Conservation (phyloP, 768 basidiomycete genomes). For the Mycena polygramma region DNA sequence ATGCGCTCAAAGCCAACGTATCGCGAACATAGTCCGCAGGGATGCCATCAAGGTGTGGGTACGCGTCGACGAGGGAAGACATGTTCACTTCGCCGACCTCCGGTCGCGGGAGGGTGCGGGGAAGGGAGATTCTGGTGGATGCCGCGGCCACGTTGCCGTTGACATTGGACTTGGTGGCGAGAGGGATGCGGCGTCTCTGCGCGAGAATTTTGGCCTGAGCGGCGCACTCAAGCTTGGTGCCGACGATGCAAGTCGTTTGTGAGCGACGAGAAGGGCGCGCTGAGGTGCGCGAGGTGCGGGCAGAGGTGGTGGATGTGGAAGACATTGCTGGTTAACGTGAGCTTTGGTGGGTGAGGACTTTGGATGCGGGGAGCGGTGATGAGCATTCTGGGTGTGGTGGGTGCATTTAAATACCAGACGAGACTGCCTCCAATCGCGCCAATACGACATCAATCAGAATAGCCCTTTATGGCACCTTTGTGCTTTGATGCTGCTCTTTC, state of each 20-base stretch:
- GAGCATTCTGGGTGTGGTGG: not conserved
- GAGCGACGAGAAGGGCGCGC: slow-evolving; percentile 19
- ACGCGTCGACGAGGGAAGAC: slow-evolving; percentile 26
- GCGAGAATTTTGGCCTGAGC: slow-evolving; percentile 20
- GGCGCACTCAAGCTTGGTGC: slow-evolving; percentile 26
- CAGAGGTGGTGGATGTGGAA: slow-evolving; percentile 1
- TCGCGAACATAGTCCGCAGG: slow-evolving; percentile 41
- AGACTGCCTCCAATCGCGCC: too few species aligned
- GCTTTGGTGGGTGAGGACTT: not conserved
- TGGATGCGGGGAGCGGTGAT: not conserved
- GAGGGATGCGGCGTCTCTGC: slow-evolving; percentile 30
- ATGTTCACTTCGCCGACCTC: slow-evolving; percentile 37
- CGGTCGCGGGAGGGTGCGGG: slow-evolving; percentile 40
- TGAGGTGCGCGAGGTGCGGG: slow-evolving; percentile 15
- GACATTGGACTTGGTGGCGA: slow-evolving; percentile 26
- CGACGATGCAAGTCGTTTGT: not conserved
- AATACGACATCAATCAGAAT: too few species aligned
- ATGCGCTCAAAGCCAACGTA: slow-evolving; percentile 23
- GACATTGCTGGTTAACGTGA: slow-evolving; percentile 10
- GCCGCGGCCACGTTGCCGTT: slow-evolving; percentile 16
- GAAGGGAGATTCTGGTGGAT: slow-evolving; percentile 31
- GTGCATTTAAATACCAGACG: too few species aligned
- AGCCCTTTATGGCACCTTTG: too few species aligned
- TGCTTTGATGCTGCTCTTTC: not conserved
- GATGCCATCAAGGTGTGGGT: slow-evolving; percentile 34